Percentiles rank a stretch among this genome's conserved stretches.
phyloP scores from a whole-genome alignment of 768 basidiomycete genomes.

The Mrakia hoshinonis region DNA sequence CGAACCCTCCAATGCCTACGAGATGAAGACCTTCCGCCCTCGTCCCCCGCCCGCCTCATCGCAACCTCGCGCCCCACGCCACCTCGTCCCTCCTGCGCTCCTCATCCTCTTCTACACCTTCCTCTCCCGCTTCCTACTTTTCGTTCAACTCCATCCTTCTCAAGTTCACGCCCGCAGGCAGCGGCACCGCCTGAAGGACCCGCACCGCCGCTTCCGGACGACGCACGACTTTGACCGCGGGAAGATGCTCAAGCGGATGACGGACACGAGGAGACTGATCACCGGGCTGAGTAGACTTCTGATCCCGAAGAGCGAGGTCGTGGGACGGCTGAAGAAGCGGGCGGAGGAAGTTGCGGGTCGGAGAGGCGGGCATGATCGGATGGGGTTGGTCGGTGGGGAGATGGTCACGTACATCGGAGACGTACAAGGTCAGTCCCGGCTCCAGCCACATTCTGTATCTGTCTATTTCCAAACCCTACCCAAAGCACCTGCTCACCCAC shows the following conservation, averaged over 20 bases:
- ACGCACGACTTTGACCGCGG: constrained; percentile 32
- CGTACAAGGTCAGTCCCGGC: constrained; percentile 61
- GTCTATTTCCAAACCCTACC: no score
- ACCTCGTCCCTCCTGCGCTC: background rate
- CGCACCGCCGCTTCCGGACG: background rate
- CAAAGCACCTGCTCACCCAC: no score
- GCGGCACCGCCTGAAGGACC: constrained; percentile 13
- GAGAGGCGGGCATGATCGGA: constrained; percentile 39
- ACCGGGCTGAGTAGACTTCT: constrained; percentile 68
- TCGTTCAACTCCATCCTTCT: constrained; percentile 35
- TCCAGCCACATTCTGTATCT: background rate
- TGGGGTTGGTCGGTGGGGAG: constrained; percentile 50
- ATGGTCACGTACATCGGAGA: constrained; percentile 84
- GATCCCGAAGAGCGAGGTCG: constrained; percentile 71
- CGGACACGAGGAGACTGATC: constrained; percentile 64
- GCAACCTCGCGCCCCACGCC: background rate
- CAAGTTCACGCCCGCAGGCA: constrained; percentile 28
- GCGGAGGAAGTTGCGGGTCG: constrained; percentile 45
- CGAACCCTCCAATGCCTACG: background rate
- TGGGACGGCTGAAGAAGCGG: constrained; percentile 69
- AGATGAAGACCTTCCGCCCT: background rate
- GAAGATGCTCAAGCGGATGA: constrained; percentile 64
- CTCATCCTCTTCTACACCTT: constrained; percentile 16
- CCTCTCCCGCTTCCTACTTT: constrained; percentile 32
- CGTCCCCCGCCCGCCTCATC: background rate